Percentiles rank a stretch among this genome's conserved stretches.
Evolutionary conservation across 73 alveolate species (phyloP).

Genomic region (Paramecium primaurelia): DNA sequence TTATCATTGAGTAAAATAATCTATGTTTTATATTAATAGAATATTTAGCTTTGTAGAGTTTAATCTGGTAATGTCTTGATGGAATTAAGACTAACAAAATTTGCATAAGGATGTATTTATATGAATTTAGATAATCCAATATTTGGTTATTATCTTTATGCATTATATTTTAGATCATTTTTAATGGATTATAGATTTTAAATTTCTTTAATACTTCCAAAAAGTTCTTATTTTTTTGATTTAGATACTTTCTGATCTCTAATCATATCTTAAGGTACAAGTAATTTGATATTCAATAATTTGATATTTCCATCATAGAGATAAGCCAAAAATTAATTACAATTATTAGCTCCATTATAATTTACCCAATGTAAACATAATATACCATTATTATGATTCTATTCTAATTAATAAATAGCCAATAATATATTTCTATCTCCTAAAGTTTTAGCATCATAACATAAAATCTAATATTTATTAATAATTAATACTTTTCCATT

Average conservation of each 20-base stretch:
- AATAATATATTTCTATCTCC: conserved; percentile 29
- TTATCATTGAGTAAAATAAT: not conserved
- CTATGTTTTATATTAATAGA: not conserved
- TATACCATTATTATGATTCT: not conserved
- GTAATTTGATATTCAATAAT: conserved; percentile 1
- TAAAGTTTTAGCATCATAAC: conserved; percentile 35
- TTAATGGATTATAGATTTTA: not conserved
- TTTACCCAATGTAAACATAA: conserved; percentile 31
- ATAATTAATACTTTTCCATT: not conserved
- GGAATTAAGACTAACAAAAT: not conserved
- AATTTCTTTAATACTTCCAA: conserved; percentile 3
- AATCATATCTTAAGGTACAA: conserved; percentile 38
- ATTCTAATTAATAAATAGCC: not conserved
- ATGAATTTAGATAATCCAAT: not conserved
- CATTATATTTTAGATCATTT: conserved; percentile 9
- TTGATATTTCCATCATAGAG: not conserved
- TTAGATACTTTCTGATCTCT: not conserved
- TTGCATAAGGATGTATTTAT: not conserved
- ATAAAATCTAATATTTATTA: not conserved
- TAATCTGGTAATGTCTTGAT: not conserved
- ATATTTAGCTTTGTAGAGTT: not conserved
- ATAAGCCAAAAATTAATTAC: conserved; percentile 1
- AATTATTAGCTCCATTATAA: conserved; percentile 15
- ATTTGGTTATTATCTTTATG: not conserved
- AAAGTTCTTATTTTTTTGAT: conserved; percentile 15